These are phyloP conservation scores for Eucalyptus caleyi DNA, from an alignment of 345 rosid genomes.

Conservation along the genomic window DNA sequence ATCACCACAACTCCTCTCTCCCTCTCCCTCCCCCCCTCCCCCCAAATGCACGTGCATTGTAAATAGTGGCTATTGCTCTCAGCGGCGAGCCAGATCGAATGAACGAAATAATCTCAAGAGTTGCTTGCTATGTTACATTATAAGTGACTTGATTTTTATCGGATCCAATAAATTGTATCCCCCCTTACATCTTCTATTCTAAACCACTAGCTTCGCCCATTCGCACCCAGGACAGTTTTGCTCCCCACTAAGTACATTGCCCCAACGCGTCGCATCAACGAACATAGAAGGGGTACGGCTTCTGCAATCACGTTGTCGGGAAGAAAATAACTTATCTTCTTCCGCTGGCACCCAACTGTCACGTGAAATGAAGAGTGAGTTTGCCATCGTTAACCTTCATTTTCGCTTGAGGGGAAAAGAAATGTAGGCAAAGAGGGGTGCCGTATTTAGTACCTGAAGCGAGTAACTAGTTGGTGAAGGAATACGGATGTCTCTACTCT, in stretches of 20 bases:
- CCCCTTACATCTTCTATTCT: neutral
- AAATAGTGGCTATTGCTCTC: neutral
- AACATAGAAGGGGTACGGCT: constrained; percentile 72
- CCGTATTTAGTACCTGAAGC: constrained; percentile 9
- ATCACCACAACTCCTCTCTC: neutral
- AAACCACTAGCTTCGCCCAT: neutral
- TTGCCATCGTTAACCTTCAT: neutral
- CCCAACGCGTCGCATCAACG: constrained; percentile 14
- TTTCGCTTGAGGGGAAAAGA: constrained; percentile 22
- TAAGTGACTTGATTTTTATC: neutral
- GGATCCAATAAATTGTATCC: neutral
- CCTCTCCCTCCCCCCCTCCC: neutral
- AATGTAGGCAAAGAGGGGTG: neutral
- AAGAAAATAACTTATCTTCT: constrained; percentile 81
- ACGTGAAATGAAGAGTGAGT: constrained; percentile 4
- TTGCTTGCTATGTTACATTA: neutral
- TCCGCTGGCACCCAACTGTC: constrained; percentile 87
- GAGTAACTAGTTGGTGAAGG: constrained; percentile 7
- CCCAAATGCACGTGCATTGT: neutral
- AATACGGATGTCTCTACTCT: constrained; percentile 6
- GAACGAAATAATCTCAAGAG: neutral
- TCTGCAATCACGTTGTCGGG: constrained; percentile 83
- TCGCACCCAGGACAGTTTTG: neutral
- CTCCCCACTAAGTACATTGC: neutral
- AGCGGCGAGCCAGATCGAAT: neutral